Evolutionary conservation across 2,329 filamentous ascomycete genomes (phyloP).

Genomic region (Atkinsonella texensis): DNA sequence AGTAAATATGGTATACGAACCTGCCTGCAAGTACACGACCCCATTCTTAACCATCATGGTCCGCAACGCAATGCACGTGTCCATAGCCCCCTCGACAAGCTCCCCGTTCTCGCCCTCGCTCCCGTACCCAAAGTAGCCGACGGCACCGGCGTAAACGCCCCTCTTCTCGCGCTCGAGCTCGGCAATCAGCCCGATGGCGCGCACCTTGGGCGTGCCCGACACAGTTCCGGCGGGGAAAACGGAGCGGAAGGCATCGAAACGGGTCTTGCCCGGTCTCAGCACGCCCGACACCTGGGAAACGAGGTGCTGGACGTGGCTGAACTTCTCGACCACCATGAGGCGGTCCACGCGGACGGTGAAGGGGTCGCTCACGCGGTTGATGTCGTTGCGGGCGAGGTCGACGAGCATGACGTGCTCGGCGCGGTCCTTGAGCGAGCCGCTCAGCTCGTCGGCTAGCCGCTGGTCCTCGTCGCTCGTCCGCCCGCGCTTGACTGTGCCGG

Average conservation of each 20-base stretch:
- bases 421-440: constrained; percentile 75
- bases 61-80: constrained; percentile 67
- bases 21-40: constrained; percentile 80
- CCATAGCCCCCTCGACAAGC: constrained; percentile 74
- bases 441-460: constrained; percentile 62
- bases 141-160: constrained; percentile 88
- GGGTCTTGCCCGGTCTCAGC: constrained; percentile 69
- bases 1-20: constrained; percentile 23
- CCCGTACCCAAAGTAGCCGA: constrained; percentile 91
- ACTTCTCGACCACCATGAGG: constrained; percentile 87
- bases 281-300: constrained; percentile 91
- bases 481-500: constrained; percentile 85
- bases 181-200: constrained; percentile 93
- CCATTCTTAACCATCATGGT: constrained; percentile 94
- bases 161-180: constrained; percentile 91
- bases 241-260: constrained; percentile 90
- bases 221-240: constrained; percentile 97
- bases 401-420: constrained; percentile 97
- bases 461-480: constrained; percentile 72
- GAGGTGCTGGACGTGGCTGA: constrained; percentile 94
- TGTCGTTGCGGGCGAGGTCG: constrained; percentile 88
- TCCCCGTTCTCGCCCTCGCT: constrained; percentile 52
- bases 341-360: constrained; percentile 81
- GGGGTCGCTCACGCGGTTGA: constrained; percentile 91
- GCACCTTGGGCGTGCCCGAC: constrained; percentile 88